Evolutionary conservation across 257 asterid genomes (phyloP).

Genomic region (Salvia miltiorrhiza): DNA sequence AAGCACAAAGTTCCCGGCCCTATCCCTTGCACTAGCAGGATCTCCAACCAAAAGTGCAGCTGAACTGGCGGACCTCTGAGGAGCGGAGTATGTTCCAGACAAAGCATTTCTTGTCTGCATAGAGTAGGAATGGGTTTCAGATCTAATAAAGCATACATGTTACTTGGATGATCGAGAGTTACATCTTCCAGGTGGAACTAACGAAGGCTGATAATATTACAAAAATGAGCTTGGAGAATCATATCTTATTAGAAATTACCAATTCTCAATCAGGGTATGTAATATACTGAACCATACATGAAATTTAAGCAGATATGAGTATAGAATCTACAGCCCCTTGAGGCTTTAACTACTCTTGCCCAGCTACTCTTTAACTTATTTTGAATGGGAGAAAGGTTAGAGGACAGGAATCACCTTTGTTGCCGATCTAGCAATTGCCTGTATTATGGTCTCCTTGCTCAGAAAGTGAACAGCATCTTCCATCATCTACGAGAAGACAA

Average conservation of each 20-base stretch:
- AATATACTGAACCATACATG: neutral
- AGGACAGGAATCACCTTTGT: constrained; percentile 66
- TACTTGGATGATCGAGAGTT: neutral
- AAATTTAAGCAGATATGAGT: neutral
- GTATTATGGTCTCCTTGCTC: constrained; percentile 84
- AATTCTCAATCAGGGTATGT: neutral
- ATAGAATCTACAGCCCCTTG: neutral
- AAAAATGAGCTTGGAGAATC: neutral
- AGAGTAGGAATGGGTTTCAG: constrained; percentile 16
- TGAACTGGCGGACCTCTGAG: constrained; percentile 98
- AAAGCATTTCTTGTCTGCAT: constrained; percentile 94
- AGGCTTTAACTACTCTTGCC: neutral
- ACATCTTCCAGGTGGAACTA: neutral
- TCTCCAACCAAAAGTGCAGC: constrained; percentile 99
- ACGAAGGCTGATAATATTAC: neutral
- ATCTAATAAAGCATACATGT: constrained; percentile 12
- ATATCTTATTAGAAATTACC: neutral
- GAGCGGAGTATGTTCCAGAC: constrained; percentile 98
- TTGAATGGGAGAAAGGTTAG: neutral
- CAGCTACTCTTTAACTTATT: neutral
- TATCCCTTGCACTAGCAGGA: constrained; percentile 85
- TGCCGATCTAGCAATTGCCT: constrained; percentile 96
- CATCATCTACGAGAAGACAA: constrained; percentile 63
- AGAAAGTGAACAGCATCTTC: constrained; percentile 99
- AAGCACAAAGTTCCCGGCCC: constrained; percentile 97